Percentiles rank a stretch among this genome's conserved stretches.
Evolutionary conservation across 2,329 filamentous ascomycete genomes (phyloP).

Genomic region (Cercospora zeae-maydis): DNA sequence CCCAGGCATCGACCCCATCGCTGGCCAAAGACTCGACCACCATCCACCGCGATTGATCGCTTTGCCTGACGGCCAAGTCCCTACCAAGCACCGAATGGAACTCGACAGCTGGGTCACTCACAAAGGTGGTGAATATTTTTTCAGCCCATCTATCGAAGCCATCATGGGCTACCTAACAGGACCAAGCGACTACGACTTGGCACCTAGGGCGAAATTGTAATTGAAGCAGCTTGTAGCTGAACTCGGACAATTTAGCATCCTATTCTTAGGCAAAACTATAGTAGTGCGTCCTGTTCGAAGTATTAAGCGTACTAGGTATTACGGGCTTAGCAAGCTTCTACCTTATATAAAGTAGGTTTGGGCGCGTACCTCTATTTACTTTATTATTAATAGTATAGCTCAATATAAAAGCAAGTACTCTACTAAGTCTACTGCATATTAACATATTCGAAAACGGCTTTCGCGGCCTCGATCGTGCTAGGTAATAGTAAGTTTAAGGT

Average conservation of each 20-base stretch:
- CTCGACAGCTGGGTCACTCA: slow-evolving; percentile 8
- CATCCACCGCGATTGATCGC: slow-evolving; percentile 8
- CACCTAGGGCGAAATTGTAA: slow-evolving; percentile 7
- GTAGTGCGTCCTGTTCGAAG: neutral
- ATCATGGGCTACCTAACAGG: slow-evolving; percentile 8
- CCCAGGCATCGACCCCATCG: slow-evolving; percentile 8
- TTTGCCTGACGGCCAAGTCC: slow-evolving; percentile 7
- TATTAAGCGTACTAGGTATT: neutral
- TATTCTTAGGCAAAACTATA: neutral
- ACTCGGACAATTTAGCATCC: neutral
- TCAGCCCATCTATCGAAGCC: slow-evolving; percentile 8
- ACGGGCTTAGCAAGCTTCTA: too few relatives aligned
- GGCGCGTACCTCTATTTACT: too few relatives aligned
- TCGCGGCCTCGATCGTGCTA: too few relatives aligned
- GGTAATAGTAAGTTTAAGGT: too few relatives aligned
- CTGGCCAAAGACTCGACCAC: slow-evolving; percentile 10
- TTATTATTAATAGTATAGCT: too few relatives aligned
- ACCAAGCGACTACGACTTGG: slow-evolving; percentile 6
- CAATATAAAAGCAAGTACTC: too few relatives aligned
- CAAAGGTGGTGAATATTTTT: slow-evolving; percentile 10
- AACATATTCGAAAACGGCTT: too few relatives aligned
- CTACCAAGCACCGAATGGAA: slow-evolving; percentile 9
- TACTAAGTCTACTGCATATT: too few relatives aligned
- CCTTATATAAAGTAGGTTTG: too few relatives aligned
- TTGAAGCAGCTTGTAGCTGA: neutral